A percentile compares a stretch with the other conserved stretches of the same genome.
phyloP scores from a whole-genome alignment of 2,329 filamentous ascomycete species.

The Colletotrichum sp. region DNA sequence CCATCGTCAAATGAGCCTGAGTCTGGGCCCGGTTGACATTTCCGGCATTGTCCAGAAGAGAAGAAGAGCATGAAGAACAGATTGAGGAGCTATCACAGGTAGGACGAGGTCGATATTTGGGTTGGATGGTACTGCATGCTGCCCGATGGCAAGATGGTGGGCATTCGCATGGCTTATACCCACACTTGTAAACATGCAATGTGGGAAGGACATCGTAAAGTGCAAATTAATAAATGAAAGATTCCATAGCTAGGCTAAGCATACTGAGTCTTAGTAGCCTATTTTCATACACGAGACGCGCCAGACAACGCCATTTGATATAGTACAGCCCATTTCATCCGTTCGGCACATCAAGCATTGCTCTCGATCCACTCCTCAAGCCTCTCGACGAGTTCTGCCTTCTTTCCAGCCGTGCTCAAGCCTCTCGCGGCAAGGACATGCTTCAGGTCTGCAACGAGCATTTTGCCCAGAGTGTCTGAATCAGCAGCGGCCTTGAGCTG shows the following conservation, averaged over 20 bases:
- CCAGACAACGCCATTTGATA: not conserved
- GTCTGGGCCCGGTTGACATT: not conserved
- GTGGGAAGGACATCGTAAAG: not conserved
- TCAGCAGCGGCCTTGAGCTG: constrained; percentile 52
- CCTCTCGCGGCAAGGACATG: constrained; percentile 53
- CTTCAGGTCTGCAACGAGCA: constrained; percentile 60
- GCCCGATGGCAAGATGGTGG: not conserved
- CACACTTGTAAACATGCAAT: not conserved
- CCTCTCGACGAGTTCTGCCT: constrained; percentile 59
- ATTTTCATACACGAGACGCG: not conserved
- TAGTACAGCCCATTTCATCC: not conserved
- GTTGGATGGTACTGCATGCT: not conserved
- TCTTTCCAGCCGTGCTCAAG: constrained; percentile 54
- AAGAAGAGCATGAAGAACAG: not conserved
- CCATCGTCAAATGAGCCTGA: not conserved
- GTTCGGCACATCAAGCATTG: constrained; percentile 31
- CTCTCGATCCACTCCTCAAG: constrained; percentile 63
- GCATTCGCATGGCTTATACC: not conserved
- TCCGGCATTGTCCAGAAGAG: not conserved
- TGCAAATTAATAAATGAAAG: not conserved
- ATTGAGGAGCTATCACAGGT: not conserved
- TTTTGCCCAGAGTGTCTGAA: constrained; percentile 53
- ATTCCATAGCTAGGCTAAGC: rapidly evolving
- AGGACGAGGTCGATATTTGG: not conserved
- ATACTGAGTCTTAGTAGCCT: not conserved